Conservation (phyloP, 768 basidiomycete species). For the Mycena olivaceomarginata region DNA sequence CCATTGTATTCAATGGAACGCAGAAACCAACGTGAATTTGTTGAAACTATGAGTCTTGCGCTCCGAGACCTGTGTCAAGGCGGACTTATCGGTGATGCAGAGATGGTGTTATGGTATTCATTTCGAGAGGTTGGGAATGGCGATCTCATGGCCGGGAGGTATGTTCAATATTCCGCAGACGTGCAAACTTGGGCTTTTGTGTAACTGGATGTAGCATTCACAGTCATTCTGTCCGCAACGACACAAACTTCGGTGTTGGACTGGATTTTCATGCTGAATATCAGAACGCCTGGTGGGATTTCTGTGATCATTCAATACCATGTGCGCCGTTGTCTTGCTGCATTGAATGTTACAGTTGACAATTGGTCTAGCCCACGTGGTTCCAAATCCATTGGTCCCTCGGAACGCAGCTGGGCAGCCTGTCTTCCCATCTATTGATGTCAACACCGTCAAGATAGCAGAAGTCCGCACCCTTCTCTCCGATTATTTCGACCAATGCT, state of each 20-base stretch:
- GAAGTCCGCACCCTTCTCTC: background rate
- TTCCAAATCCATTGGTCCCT: background rate
- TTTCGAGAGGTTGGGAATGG: no score
- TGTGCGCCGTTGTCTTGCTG: background rate
- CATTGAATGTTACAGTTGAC: background rate
- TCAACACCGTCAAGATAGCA: background rate
- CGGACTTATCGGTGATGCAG: no score
- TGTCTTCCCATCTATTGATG: background rate
- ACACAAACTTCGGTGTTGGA: background rate
- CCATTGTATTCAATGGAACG: background rate
- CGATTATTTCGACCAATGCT: slow-evolving; percentile 2
- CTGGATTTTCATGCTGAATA: background rate
- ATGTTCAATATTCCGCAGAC: no score
- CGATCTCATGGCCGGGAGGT: no score
- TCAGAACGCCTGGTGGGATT: slow-evolving; percentile 4
- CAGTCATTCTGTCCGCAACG: background rate
- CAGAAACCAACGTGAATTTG: no score
- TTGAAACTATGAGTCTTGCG: no score
- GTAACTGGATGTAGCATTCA: no score
- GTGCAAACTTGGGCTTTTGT: no score
- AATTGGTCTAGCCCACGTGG: background rate
- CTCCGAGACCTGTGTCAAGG: no score
- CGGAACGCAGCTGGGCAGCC: background rate
- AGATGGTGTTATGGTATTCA: no score
- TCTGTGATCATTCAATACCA: background rate